Base-by-base conservation (phyloP, 441 rosid species). In the Rhodomyrtus psidioides region DNA sequence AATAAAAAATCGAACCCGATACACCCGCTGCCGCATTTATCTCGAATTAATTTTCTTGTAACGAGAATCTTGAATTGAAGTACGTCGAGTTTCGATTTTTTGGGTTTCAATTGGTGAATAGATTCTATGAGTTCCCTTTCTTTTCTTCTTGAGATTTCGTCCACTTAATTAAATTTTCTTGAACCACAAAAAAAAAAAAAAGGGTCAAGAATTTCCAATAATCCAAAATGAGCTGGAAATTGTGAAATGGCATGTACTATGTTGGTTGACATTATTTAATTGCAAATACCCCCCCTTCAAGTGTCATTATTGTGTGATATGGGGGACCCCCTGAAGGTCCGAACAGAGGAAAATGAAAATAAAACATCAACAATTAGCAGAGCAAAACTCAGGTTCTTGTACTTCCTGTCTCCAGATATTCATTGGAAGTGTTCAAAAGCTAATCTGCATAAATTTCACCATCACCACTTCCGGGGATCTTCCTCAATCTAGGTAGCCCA, bases 21-120 rank as follows among this genome's bases (percentile, higher is more conserved):
- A 39, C 1, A 21, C 1, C 0, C 0, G 0, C 1, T 19, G 13
- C 10, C 4, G 0, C 3, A 34, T 34, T 34, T 34, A 34, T 65
- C 12, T 1, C 0, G 0, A 65, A 19, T 4, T 19, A 65, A 62
- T 62, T 30, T 62, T 62, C 0, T 0, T 62, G 42, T 4, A 17
- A 30, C 17, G 6, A 30, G 34, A 2, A 17, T 30, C 17, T 0
- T 26, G 2, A 2, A 34, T 9, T 9, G 7, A 6, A n/a, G 5
- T 39, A 12, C 7, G 1, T 3, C 0, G 3, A 6, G 0, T 39
- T 30, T 19, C 9, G n/a, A 13, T 39, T 70, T 70, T 70, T 39
- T 70, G 3, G 3, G 9, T 39, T n/a, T 2, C 10, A 39, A 12
- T 21, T 39, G n/a, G 5, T 1, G 5, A 16, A 39, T 42, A 39